Evolutionary conservation across 1,284 basidiomycete genomes (phyloP), one percentile per base, ranked within the genome.

Genomic region (Tilletiopsis washingtonensis): DNA sequence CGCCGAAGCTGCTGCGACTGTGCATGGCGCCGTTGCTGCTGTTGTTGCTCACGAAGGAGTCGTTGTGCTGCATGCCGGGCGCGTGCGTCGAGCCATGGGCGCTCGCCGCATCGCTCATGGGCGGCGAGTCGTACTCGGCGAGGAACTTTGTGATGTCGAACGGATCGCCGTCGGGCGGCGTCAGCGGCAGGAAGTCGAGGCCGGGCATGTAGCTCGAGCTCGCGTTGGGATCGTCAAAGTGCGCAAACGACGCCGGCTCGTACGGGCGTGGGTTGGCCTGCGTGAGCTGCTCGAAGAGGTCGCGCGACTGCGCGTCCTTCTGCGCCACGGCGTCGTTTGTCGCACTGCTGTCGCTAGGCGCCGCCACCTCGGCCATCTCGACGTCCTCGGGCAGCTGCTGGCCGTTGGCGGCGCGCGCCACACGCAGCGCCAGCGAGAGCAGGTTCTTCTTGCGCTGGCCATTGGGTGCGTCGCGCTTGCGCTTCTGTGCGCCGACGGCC

Each of bases 391-490:
- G 14, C 2, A 32, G 37, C 23, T 47, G 43, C 12, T 56, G 52
- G 26, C 58, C 54, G 11, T 48, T 42, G 3, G 63, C 53, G 9
- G 66, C 66, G 32, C 53, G 48, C 11, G 66, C 66, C 5, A 69
- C 64, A 11, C 60, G 49, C 48, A 56, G 51, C 9, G 66, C 64
- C 19, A 69, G 54, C n/a, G 59, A 57, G 20, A 67, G 49, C 14
- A 69, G 53, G 44, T 64, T 57, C 51, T 66, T 60, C 41, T 62
- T 64, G 27, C 51, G 45, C 53, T 59, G 53, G 6, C 53, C 50
- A 45, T 56, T 55, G 19, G 19, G 2, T 5, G 29, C 29, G 25
- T 27, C 27, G 4, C 53, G 51, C 49, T 62, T 63, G 27, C 47
- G 29, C 40, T 60, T 57, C 6, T 11, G n/a, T 34, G 26, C 37